Conservation (phyloP, 805 yeast species). For the Barnettozyma californica region DNA sequence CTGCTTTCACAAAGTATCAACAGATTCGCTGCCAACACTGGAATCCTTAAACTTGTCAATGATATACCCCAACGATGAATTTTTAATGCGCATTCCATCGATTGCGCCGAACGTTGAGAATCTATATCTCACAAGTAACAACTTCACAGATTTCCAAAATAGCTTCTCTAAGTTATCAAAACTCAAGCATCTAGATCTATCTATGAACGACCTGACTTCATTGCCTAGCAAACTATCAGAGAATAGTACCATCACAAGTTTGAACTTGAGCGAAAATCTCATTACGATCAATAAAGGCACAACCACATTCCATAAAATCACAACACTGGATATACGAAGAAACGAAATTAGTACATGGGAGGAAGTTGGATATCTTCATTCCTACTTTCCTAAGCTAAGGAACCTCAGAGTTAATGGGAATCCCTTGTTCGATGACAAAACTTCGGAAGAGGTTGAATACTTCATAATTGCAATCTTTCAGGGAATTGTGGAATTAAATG, state of each 20-base stretch:
- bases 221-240: constrained; percentile 24
- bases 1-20: constrained; percentile 25
- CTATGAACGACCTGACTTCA: constrained; percentile 36
- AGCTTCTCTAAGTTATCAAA: background rate
- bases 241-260: constrained; percentile 1
- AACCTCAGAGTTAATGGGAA: constrained; percentile 48
- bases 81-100: constrained; percentile 12
- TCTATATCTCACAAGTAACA: constrained; percentile 26
- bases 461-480: constrained; percentile 43
- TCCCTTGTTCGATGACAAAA: constrained; percentile 35
- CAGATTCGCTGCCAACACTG: background rate
- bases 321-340: constrained; percentile 43
- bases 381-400: constrained; percentile 36
- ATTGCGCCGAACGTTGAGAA: constrained; percentile 34
- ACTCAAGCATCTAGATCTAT: constrained; percentile 29
- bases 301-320: constrained; percentile 10
- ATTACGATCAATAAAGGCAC: background rate
- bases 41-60: constrained; percentile 24
- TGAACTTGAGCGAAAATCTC: constrained; percentile 24
- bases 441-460: constrained; percentile 24
- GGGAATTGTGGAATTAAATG: constrained; percentile 45
- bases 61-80: constrained; percentile 7
- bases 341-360: constrained; percentile 45
- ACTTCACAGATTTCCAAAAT: constrained; percentile 12
- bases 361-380: constrained; percentile 39